Conservation (phyloP, 495 filamentous ascomycete species). For the Daldinia caldariorum region DNA sequence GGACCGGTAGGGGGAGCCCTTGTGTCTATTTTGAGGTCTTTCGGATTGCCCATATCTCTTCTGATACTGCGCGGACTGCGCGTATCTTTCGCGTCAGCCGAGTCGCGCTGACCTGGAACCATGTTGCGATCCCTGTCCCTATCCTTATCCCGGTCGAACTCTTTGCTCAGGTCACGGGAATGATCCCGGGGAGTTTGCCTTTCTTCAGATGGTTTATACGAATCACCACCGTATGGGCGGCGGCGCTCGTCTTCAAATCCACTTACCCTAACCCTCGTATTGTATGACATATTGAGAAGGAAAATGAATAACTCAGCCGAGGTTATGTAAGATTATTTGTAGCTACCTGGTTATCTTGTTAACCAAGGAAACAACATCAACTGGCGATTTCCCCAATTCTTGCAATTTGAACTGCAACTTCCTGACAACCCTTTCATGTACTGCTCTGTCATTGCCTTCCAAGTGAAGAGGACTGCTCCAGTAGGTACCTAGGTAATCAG, state of each 20-base stretch:
- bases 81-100: slow-evolving; percentile 24
- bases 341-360: background rate
- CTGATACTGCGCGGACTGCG: slow-evolving; percentile 17
- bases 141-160: slow-evolving; percentile 7
- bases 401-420: slow-evolving; percentile 24
- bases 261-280: slow-evolving; percentile 3
- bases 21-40: slow-evolving; percentile 24
- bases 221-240: slow-evolving; percentile 2
- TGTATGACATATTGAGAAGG: slow-evolving; percentile 10
- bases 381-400: slow-evolving; percentile 3
- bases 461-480: slow-evolving; percentile 9
- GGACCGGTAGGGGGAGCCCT: slow-evolving; percentile 13
- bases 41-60: slow-evolving; percentile 11
- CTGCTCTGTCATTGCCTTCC: slow-evolving; percentile 24
- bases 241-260: slow-evolving; percentile 23
- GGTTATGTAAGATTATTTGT: background rate
- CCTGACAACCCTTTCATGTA: slow-evolving; percentile 14
- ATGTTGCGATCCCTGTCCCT: slow-evolving; percentile 2
- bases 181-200: slow-evolving; percentile 17
- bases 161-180: slow-evolving; percentile 14
- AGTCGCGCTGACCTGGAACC: slow-evolving; percentile 17
- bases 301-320: background rate
- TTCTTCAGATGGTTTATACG: slow-evolving; percentile 10
- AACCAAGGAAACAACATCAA: background rate
- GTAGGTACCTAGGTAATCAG: no score